These are phyloP conservation scores for Hermanozyma aechmeae DNA, from an alignment of 805 yeast species.

Conservation along the genomic window DNA sequence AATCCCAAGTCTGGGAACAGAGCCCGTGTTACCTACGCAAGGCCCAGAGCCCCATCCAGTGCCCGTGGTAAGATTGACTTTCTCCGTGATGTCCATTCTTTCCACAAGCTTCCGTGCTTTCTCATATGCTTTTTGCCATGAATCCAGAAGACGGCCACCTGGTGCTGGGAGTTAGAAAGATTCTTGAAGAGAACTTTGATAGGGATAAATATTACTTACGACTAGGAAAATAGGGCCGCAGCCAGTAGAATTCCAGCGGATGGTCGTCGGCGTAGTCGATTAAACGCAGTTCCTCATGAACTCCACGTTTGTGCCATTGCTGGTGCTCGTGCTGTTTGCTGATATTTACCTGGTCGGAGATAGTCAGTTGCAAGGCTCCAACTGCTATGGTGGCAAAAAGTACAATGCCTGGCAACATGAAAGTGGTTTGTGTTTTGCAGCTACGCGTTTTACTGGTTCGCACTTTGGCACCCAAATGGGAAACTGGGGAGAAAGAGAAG, in stretches of 20 bases:
- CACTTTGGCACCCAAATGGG: too few relatives aligned
- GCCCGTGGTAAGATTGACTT: constrained; percentile 55
- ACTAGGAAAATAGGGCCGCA: constrained; percentile 25
- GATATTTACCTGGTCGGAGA: too few relatives aligned
- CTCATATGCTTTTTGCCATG: constrained; percentile 50
- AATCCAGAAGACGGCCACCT: constrained; percentile 40
- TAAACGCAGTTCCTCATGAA: constrained; percentile 24
- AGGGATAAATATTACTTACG: constrained; percentile 17
- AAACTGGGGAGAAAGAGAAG: too few relatives aligned
- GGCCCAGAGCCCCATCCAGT: constrained; percentile 58
- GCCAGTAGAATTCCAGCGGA: constrained; percentile 16
- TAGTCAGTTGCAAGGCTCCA: too few relatives aligned
- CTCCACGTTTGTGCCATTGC: constrained; percentile 9
- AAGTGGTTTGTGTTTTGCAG: too few relatives aligned
- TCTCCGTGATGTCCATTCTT: constrained; percentile 48
- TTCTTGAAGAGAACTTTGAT: neutral
- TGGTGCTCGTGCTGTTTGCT: too few relatives aligned
- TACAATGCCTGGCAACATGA: too few relatives aligned
- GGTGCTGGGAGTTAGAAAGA: constrained; percentile 17
- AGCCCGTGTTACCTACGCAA: constrained; percentile 53
- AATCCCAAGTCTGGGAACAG: constrained; percentile 44
- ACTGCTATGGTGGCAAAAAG: too few relatives aligned
- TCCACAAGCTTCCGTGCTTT: constrained; percentile 47
- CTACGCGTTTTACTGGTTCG: too few relatives aligned
- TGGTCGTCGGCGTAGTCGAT: constrained; percentile 19